Evolutionary conservation across 768 basidiomycete species (phyloP).

Genomic region (Tricholoma sp.): DNA sequence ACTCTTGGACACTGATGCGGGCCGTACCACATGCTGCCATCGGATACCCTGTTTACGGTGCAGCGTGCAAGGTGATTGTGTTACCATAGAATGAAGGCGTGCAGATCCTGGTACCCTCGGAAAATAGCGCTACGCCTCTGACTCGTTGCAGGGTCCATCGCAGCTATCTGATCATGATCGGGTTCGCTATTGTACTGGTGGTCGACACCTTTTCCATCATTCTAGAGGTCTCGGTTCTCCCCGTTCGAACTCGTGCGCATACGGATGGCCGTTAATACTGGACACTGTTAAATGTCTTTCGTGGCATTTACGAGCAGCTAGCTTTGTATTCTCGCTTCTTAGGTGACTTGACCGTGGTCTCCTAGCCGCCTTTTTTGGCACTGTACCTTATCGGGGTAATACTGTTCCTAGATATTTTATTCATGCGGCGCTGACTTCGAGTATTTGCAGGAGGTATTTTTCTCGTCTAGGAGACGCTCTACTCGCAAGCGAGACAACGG

Average conservation of each 20-base stretch:
- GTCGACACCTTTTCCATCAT: neutral
- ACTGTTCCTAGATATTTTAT: constrained; percentile 10
- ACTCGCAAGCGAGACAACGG: constrained; percentile 13
- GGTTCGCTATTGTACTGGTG: neutral
- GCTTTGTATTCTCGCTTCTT: neutral
- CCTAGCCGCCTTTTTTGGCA: constrained; percentile 2
- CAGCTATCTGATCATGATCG: neutral
- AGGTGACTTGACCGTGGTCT: neutral
- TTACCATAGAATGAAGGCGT: neutral
- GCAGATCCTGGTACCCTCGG: constrained; percentile 4
- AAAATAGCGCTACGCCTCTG: neutral
- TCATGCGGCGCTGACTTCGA: neutral
- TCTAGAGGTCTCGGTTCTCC: neutral
- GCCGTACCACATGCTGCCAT: constrained; percentile 4
- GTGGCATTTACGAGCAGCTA: neutral
- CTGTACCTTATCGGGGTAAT: neutral
- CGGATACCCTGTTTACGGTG: constrained; percentile 3
- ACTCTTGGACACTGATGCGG: neutral
- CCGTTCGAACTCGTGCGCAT: constrained; percentile 6
- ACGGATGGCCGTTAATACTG: constrained; percentile 5
- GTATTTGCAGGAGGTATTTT: constrained; percentile 16
- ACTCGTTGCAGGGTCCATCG: neutral
- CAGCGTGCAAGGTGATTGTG: constrained; percentile 1
- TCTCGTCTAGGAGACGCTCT: constrained; percentile 22
- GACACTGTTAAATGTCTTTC: neutral